phyloP scores from a whole-genome alignment of 1,139 yeast species.

The Saccharomycopsis hybrid region DNA sequence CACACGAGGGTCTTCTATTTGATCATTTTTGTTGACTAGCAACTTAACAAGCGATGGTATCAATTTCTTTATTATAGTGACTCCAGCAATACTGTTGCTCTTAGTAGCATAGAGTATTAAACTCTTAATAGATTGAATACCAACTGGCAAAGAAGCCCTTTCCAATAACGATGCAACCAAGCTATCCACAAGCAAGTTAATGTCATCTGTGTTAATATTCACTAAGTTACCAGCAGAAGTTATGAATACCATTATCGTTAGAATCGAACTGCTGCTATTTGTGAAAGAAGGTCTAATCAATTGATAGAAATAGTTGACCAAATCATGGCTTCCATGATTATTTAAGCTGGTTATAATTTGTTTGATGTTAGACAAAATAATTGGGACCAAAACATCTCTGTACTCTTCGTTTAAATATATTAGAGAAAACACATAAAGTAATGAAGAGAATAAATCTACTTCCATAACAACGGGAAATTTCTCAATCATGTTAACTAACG shows the following conservation, averaged over 20 bases:
- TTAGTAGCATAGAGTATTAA: slow-evolving; percentile 40
- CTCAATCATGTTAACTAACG: slow-evolving; percentile 54
- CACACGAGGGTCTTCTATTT: slow-evolving; percentile 33
- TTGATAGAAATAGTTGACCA: slow-evolving; percentile 36
- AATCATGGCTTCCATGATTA: slow-evolving; percentile 27
- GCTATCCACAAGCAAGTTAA: slow-evolving; percentile 33
- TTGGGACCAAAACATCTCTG: slow-evolving; percentile 38
- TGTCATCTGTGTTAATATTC: slow-evolving; percentile 32
- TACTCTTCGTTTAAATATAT: slow-evolving; percentile 33
- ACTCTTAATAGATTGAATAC: slow-evolving; percentile 53
- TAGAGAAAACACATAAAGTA: slow-evolving; percentile 56
- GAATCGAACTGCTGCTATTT: slow-evolving; percentile 35
- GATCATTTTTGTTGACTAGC: slow-evolving; percentile 22
- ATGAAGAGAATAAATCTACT: slow-evolving; percentile 63
- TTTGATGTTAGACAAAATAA: slow-evolving; percentile 53
- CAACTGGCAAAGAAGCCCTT: slow-evolving; percentile 36
- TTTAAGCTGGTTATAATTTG: slow-evolving; percentile 35
- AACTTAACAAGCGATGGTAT: slow-evolving; percentile 35
- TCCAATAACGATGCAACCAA: slow-evolving; percentile 32
- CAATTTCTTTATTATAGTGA: slow-evolving; percentile 31
- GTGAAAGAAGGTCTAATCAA: slow-evolving; percentile 31
- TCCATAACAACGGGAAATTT: slow-evolving; percentile 62
- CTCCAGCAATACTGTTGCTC: slow-evolving; percentile 28
- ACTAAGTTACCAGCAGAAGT: slow-evolving; percentile 46
- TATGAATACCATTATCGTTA: slow-evolving; percentile 54